Evolutionary conservation across 192 early-diverging fungal species (phyloP).

Genomic region (Entomortierella lignicola): DNA sequence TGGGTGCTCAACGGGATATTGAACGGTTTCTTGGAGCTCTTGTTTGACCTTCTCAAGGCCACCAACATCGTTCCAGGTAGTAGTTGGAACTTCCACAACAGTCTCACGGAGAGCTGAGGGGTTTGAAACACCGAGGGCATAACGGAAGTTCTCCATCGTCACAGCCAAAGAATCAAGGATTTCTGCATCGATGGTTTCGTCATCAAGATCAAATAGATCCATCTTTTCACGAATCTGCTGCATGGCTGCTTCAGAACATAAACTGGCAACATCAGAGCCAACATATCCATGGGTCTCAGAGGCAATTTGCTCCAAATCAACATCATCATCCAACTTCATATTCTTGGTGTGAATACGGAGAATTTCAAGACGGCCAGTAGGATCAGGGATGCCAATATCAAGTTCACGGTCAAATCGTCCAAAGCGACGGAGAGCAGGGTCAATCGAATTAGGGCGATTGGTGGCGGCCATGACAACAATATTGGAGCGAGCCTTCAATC

Average conservation of each 20-base stretch:
- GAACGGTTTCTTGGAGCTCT: constrained; percentile 98
- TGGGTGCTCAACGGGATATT: constrained; percentile 99
- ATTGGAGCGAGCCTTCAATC: constrained; percentile 95
- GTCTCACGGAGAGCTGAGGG: constrained; percentile 99
- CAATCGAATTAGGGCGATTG: constrained; percentile 98
- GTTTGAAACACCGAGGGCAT: constrained; percentile 93
- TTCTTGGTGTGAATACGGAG: constrained; percentile 99
- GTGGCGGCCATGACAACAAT: constrained; percentile 99
- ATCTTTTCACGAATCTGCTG: constrained; percentile 99
- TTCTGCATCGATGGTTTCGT: constrained; percentile 98
- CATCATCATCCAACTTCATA: constrained; percentile 98
- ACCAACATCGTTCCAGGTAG: constrained; percentile 97
- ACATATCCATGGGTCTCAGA: constrained; percentile 98
- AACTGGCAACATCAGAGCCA: constrained; percentile 95
- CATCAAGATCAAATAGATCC: constrained; percentile 98
- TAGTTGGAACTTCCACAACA: constrained; percentile 95
- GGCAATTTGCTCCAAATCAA: constrained; percentile 97
- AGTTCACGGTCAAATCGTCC: constrained; percentile 99
- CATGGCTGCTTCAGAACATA: constrained; percentile 99
- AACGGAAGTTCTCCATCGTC: constrained; percentile 98
- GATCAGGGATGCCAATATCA: constrained; percentile 99
- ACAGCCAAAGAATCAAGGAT: constrained; percentile 95
- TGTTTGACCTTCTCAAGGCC: constrained; percentile 98
- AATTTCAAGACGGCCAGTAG: constrained; percentile 97
- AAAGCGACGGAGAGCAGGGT: constrained; percentile 97